A percentile compares a stretch with the other conserved stretches of the same genome.
Evolutionary conservation across 108 stramenopile species (phyloP).

Genomic region (Nitzschia sp.): DNA sequence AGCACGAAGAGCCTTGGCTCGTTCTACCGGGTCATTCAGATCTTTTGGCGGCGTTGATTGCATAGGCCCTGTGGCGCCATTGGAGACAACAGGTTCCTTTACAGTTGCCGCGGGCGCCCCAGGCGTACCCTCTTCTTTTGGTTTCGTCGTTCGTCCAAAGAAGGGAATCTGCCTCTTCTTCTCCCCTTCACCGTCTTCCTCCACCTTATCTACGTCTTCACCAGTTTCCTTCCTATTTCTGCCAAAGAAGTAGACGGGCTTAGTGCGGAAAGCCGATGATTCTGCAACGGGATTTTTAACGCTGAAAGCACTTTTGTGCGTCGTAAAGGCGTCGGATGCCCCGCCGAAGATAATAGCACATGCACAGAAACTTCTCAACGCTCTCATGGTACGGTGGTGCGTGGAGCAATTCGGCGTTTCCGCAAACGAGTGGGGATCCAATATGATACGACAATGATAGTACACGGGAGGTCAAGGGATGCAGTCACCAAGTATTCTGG

Average conservation of each 20-base stretch:
- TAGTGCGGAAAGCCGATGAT: not conserved
- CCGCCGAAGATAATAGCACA: not conserved
- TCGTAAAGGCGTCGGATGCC: not conserved
- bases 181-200: not conserved
- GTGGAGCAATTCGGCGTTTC: no score
- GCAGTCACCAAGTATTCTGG: no score
- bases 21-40: constrained; percentile 13
- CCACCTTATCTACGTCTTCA: not conserved
- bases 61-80: not conserved
- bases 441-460: no score
- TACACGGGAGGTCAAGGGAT: no score
- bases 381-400: no score
- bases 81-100: not conserved
- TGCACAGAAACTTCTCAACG: not conserved
- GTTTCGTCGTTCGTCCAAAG: not conserved
- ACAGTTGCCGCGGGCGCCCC: not conserved
- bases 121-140: not conserved
- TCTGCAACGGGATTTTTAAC: not conserved
- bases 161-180: constrained; percentile 15
- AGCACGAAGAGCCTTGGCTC: constrained; percentile 47
- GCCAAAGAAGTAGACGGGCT: constrained; percentile 21
- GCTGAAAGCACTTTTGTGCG: not conserved
- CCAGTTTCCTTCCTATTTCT: constrained; percentile 18
- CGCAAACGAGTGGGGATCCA: no score
- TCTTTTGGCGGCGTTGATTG: constrained; percentile 3